Base-by-base conservation (phyloP, 805 yeast genomes). In the Suhomyces emberorum region DNA sequence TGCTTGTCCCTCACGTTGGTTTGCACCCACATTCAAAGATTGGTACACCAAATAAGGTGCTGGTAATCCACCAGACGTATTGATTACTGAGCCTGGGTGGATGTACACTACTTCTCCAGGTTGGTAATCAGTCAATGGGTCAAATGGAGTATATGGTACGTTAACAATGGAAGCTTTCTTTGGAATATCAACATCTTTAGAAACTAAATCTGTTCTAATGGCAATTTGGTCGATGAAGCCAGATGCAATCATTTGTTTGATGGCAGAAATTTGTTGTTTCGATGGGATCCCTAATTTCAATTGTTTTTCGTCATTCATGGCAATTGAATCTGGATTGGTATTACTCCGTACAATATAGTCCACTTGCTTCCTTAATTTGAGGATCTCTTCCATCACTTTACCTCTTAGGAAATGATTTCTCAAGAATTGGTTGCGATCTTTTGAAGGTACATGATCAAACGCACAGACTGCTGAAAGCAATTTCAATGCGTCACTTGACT, bases 211-310 rank as follows among this genome's bases (percentile, higher is more conserved):
- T 1, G 87, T 89, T 43, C 98, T 71, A 11, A 87, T 75, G 1
- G 95, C 95, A 15, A 91, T 74, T 54, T 86, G 95, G 57, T 93
- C 99, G 26, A 93, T 72, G 51, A 85, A 93, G 0, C 98, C 98
- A 0, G 97, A 82, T 4, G 96, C 77, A 3, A 91, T 70, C 79
- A 93, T 89, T 61, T 93, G 99, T 52, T 88, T 89, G 43, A 93
- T 60, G 0, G 93, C 83, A 35, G 78, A 74, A 4, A 88, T 55
- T 61, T 93, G 98, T 4, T 61, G 54, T 24, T 76, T 74, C 7
- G 72, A 62, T 1, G 97, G 97, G 5, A 83, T 76, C 0, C 69
- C 75, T n/a, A 85, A 61, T 52, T 70, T 77, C 47, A 78, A 46
- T 8, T 59, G 56, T 10, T 59, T 55, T 5, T 69, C 67, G 12